These are phyloP conservation scores for Phaffia rhodozyma DNA, from an alignment of 1,284 basidiomycete species.

Conservation along the genomic window DNA sequence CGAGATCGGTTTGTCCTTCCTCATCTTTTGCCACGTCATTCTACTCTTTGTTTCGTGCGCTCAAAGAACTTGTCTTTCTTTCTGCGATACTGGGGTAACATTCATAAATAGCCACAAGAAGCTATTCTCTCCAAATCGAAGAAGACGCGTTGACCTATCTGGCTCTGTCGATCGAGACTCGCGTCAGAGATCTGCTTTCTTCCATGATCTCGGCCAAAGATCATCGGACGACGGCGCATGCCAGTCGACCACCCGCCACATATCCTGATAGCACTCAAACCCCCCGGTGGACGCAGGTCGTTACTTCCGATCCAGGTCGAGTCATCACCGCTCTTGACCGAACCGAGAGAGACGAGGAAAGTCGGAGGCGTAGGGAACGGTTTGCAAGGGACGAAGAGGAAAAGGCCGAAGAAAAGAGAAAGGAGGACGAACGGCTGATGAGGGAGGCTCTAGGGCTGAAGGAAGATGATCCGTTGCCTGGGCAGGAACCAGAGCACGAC, in stretches of 20 bases:
- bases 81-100: neutral
- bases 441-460: constrained; percentile 18
- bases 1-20: constrained; percentile 6
- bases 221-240: constrained; percentile 29
- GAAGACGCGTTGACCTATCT: constrained; percentile 30
- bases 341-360: constrained; percentile 29
- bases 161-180: constrained; percentile 29
- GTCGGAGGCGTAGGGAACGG: constrained; percentile 29
- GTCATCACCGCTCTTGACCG: constrained; percentile 26
- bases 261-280: constrained; percentile 8
- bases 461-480: constrained; percentile 15
- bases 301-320: constrained; percentile 26
- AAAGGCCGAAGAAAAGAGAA: constrained; percentile 22
- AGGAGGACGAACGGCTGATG: constrained; percentile 1
- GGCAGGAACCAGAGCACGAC: constrained; percentile 14
- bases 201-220: constrained; percentile 27
- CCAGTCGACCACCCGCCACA: constrained; percentile 19
- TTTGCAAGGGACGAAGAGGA: constrained; percentile 25
- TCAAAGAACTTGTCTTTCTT: neutral
- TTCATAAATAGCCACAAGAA: constrained; percentile 10
- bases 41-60: neutral
- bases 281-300: constrained; percentile 28
- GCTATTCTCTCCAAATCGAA: constrained; percentile 27
- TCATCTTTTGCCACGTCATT: neutral
- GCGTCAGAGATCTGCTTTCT: constrained; percentile 26